Percentiles rank a stretch among this genome's conserved stretches.
These are phyloP conservation scores for Lepidium aucheri DNA, from an alignment of 345 rosid species.

Conservation along the genomic window DNA sequence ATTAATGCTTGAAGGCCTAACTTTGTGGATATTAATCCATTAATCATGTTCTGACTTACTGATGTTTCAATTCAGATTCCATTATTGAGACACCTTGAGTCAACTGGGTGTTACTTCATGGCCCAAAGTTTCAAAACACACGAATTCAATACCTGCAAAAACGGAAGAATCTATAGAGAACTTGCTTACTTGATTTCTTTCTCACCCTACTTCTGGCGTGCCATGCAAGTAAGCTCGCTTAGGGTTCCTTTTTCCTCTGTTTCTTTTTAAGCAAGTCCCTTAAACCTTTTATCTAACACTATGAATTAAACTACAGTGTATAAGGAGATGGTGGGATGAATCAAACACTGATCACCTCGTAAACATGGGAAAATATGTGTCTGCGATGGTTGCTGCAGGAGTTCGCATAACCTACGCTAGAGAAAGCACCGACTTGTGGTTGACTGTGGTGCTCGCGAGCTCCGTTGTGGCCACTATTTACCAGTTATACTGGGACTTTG, in stretches of 20 bases:
- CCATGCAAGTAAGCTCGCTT: constrained; percentile 65
- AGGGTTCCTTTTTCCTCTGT: background rate
- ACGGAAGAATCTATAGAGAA: constrained; percentile 57
- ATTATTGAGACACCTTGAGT: constrained; percentile 68
- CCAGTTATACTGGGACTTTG: constrained; percentile 96
- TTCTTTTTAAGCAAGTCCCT: background rate
- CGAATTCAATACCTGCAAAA: constrained; percentile 51
- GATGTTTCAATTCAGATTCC: constrained; percentile 45
- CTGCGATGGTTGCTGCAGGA: constrained; percentile 96
- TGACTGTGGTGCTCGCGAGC: constrained; percentile 50
- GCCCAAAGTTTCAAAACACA: constrained; percentile 69
- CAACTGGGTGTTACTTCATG: constrained; percentile 78
- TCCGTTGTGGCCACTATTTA: constrained; percentile 64
- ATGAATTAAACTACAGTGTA: constrained; percentile 40
- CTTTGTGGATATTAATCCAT: background rate
- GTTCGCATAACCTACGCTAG: constrained; percentile 68
- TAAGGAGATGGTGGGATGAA: constrained; percentile 90
- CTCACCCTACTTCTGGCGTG: constrained; percentile 90
- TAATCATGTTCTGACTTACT: background rate
- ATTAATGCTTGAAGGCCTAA: background rate
- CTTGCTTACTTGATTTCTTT: constrained; percentile 79
- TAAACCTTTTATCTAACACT: background rate
- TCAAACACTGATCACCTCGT: constrained; percentile 54
- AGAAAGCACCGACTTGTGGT: constrained; percentile 42
- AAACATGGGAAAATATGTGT: constrained; percentile 95